A percentile compares a stretch with the other conserved stretches of the same genome.
These are phyloP conservation scores for Colletotrichum orchidophilum DNA, from an alignment of 2,329 filamentous ascomycete species.

Conservation along the genomic window DNA sequence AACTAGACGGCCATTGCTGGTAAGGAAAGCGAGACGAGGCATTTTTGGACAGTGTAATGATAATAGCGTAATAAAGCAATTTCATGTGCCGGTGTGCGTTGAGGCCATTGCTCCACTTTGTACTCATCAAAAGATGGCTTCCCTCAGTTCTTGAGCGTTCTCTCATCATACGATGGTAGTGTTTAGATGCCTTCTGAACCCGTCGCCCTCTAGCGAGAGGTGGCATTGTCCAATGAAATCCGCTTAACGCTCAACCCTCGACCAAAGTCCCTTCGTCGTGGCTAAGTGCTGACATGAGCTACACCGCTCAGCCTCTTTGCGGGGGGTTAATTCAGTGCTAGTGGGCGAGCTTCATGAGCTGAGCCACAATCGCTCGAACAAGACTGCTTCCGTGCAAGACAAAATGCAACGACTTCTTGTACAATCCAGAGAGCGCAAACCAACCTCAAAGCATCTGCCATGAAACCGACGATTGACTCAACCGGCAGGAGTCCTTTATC, in stretches of 20 bases:
- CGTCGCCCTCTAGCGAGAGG: background rate
- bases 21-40: background rate
- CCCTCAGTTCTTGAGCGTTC: background rate
- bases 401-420: background rate
- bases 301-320: background rate
- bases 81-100: background rate
- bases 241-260: background rate
- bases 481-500: background rate
- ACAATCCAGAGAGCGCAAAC: background rate
- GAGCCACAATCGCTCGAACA: background rate
- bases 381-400: background rate
- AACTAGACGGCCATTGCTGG: conserved; percentile 20
- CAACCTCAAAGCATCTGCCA: background rate
- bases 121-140: background rate
- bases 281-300: background rate
- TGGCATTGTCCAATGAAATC: background rate
- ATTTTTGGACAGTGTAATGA: background rate
- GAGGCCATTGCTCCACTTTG: background rate
- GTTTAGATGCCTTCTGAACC: background rate
- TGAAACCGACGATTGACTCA: background rate
- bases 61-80: background rate
- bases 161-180: background rate
- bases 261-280: background rate
- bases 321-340: background rate
- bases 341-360: background rate